Evolutionary conservation across 1,284 basidiomycete genomes (phyloP).

Genomic region (Gymnopus androsaceus): DNA sequence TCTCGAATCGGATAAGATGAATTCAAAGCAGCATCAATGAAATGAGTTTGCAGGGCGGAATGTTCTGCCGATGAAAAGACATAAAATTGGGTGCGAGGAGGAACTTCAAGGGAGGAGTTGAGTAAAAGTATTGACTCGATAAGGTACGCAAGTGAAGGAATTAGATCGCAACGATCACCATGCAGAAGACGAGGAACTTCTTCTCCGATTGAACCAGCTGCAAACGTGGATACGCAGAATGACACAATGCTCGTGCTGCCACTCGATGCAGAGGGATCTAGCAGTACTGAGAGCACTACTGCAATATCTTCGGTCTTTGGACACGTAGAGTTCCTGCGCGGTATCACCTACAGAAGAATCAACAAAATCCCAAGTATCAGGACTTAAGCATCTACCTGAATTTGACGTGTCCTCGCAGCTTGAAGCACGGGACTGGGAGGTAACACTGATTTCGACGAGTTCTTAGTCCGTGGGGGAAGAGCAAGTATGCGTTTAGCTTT

Average conservation of each 20-base stretch:
- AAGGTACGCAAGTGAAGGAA: slow-evolving; percentile 36
- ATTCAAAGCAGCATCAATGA: slow-evolving; percentile 43
- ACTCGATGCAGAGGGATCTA: slow-evolving; percentile 39
- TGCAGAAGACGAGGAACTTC: slow-evolving; percentile 22
- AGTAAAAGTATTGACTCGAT: slow-evolving; percentile 35
- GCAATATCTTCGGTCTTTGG: slow-evolving; percentile 46
- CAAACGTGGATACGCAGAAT: slow-evolving; percentile 39
- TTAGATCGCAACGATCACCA: slow-evolving; percentile 33
- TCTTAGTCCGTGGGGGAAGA: slow-evolving; percentile 32
- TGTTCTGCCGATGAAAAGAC: slow-evolving; percentile 45
- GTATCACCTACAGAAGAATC: slow-evolving; percentile 35
- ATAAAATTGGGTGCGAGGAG: slow-evolving; percentile 43
- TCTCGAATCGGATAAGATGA: slow-evolving; percentile 33
- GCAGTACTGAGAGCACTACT: slow-evolving; percentile 42
- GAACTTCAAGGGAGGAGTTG: slow-evolving; percentile 16
- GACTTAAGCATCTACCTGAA: slow-evolving; percentile 26
- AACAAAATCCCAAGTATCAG: not conserved
- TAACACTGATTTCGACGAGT: slow-evolving; percentile 6
- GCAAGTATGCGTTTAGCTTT: slow-evolving; percentile 45
- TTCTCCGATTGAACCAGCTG: slow-evolving; percentile 19
- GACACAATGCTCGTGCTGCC: slow-evolving; percentile 27
- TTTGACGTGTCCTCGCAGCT: slow-evolving; percentile 34
- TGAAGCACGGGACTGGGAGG: slow-evolving; percentile 39
- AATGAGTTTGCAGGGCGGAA: slow-evolving; percentile 38
- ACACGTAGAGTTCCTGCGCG: slow-evolving; percentile 42